Evolutionary conservation across 306 rosid species (phyloP), one percentile per base, ranked within the genome.

Genomic region (Oemleria cerasiformis): DNA sequence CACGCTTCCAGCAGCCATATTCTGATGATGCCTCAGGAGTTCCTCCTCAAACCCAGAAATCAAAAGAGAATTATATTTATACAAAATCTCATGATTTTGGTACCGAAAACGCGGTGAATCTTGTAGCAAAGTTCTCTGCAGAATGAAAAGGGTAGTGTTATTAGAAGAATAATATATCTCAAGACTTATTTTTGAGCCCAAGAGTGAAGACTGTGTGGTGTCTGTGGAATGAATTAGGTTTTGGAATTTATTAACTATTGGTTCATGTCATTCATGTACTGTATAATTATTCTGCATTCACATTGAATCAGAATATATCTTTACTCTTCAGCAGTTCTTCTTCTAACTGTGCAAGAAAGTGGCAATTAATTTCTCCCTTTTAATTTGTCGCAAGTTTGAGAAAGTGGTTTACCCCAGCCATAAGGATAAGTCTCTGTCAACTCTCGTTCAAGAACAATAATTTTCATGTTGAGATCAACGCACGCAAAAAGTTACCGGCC

Each of bases 1-100:
- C 65, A 47, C 75, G 43, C 11, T 70, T n/a, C 40, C 7, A 21
- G 55, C 73, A 72, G 56, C 65, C 40, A 39, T 51, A 43, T 43
- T 23, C 54, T 13, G 0, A 25, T 10, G 62, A 39, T 21, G 53
- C 41, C 34, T 59, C 14, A 11, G 7, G 9, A 3, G 20, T 68
- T 15, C 42, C 64, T 55, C 73, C 51, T 40, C 53, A 69, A 54
- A 57, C 73, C 41, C 15, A 34, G 55, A 16, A 40, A 54, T 54
- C 2, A 17, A 54, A 49, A 23, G 6, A 13, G 57, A 54, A 53
- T 39, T 19, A 39, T 6, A 56, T 60, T 51, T 48, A n/a, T 7
- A 36, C 14, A 19, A 19, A 10, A 10, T 8, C 47, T 5, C 15
- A n/a, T 54, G 11, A 12, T 49, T 25, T 25, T 50, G 45, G 34